Conservation (phyloP, 371 early-diverging fungal species). For the Mortierella sp. region DNA sequence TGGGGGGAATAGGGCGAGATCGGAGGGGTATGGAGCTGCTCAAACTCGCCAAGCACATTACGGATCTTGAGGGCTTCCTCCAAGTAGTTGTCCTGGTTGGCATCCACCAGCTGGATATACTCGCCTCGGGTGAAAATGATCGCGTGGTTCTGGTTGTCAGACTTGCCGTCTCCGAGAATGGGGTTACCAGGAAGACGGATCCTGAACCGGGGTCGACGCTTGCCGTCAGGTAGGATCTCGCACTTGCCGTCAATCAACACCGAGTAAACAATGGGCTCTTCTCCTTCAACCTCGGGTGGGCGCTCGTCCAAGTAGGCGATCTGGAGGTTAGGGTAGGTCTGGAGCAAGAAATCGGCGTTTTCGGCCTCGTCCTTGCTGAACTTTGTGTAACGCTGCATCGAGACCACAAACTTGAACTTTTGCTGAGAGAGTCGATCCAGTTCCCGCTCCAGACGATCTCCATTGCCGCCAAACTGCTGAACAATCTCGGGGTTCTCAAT, state of each 20-base stretch:
- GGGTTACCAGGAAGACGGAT: slow-evolving; percentile 89
- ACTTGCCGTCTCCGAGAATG: slow-evolving; percentile 91
- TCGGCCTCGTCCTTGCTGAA: slow-evolving; percentile 82
- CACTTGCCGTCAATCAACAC: slow-evolving; percentile 83
- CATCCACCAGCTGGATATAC: slow-evolving; percentile 87
- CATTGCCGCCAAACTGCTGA: slow-evolving; percentile 68
- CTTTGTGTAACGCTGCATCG: slow-evolving; percentile 89
- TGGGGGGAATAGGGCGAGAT: slow-evolving; percentile 77
- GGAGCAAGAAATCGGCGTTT: slow-evolving; percentile 81
- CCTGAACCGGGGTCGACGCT: slow-evolving; percentile 78
- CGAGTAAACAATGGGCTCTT: slow-evolving; percentile 72
- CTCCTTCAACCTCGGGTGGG: slow-evolving; percentile 62
- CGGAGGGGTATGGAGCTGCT: slow-evolving; percentile 71
- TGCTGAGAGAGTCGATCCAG: slow-evolving; percentile 73
- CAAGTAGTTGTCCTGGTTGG: slow-evolving; percentile 93
- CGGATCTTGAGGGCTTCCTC: slow-evolving; percentile 91
- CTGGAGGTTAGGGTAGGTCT: slow-evolving; percentile 82
- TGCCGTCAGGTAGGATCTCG: slow-evolving; percentile 69
- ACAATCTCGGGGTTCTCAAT: slow-evolving; percentile 86
- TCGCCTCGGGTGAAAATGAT: slow-evolving; percentile 89
- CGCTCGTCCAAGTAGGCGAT: slow-evolving; percentile 85
- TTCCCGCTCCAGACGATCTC: slow-evolving; percentile 76
- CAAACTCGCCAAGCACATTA: slow-evolving; percentile 88
- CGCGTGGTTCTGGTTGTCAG: slow-evolving; percentile 91
- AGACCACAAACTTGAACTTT: slow-evolving; percentile 87